Base-by-base conservation (phyloP, 108 stramenopile genomes). In the Aurantiochytrium sp. region DNA sequence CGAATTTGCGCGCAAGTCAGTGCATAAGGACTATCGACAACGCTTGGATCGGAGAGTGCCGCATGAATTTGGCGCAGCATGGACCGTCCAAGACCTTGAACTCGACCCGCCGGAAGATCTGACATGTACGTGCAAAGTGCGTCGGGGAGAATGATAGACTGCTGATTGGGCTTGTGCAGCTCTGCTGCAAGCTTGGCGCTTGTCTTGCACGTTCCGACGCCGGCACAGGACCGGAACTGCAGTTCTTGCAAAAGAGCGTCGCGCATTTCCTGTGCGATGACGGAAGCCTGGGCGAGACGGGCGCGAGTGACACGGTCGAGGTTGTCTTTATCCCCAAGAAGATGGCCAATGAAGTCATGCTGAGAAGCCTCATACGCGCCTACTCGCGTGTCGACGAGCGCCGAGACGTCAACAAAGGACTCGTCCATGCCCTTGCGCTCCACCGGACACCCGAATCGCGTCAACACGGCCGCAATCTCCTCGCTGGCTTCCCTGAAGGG, bases 391-490 rank as follows among this genome's bases (percentile, higher is more conserved):
- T 87, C 87, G 5, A 87, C 87, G 87, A 57, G 53, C 5, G 10
- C 87, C 58, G 87, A n/a, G 25, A 87, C 42, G 87, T 87, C 87
- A 21, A 87, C 10, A 28, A 87, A 87, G 29, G 53, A 21, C 87
- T 87, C 87, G 58, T 87, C 87, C 87, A 87, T 87, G 53, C 87
- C 87, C 25, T 42, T 23, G 12, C 87, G 87, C 58, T 87, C 53
- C 58, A 87, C 58, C 25, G 49, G 87, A 0, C 29, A 25, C 4
- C 53, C 53, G 43, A 58, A 87, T 3, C 25, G 5, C 14, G 12
- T 0, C 25, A 87, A 8, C 14, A 87, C 53, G 14, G 10, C 57
- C 5, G 19, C n/a, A 8, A 87, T 57, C 10, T 12, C 58, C 87
- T 55, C 49, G 4, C 87, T 87, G 25, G 53, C 87, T 8, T 25